A percentile compares a stretch with the other conserved stretches of the same genome.
phyloP scores from a whole-genome alignment of 1,284 basidiomycete genomes.

The Lignosus rhinocerotis region DNA sequence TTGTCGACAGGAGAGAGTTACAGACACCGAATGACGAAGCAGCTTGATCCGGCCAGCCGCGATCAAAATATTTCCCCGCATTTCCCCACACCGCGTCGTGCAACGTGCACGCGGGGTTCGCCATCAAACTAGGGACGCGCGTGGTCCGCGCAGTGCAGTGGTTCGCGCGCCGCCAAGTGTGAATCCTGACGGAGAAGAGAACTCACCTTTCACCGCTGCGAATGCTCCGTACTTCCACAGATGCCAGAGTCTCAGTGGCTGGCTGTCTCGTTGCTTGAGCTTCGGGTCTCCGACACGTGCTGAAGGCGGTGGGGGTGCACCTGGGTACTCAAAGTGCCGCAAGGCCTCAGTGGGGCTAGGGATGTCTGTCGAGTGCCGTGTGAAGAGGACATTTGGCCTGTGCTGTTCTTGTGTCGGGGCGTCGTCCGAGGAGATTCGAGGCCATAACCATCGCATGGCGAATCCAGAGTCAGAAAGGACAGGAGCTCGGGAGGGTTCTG shows the following conservation, averaged over 20 bases:
- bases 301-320: constrained; percentile 67
- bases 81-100: constrained; percentile 4
- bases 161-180: neutral
- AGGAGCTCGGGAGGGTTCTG: neutral
- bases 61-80: constrained; percentile 12
- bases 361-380: constrained; percentile 5
- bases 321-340: constrained; percentile 65
- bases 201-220: constrained; percentile 64
- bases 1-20: neutral
- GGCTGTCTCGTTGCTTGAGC: constrained; percentile 54
- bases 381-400: constrained; percentile 8
- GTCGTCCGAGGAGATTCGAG: constrained; percentile 22
- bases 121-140: neutral
- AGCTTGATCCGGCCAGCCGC: constrained; percentile 1
- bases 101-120: neutral
- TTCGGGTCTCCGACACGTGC: constrained; percentile 63
- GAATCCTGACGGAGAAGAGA: neutral
- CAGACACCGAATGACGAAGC: neutral
- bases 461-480: neutral
- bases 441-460: constrained; percentile 33
- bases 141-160: neutral
- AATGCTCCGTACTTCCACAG: constrained; percentile 69
- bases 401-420: constrained; percentile 11
- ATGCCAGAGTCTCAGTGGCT: constrained; percentile 62
- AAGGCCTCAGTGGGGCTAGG: constrained; percentile 13